Percentiles rank a stretch among this genome's conserved stretches.
Conservation (phyloP, 2,329 filamentous ascomycete species). For the Talaromyces rugulosus region DNA sequence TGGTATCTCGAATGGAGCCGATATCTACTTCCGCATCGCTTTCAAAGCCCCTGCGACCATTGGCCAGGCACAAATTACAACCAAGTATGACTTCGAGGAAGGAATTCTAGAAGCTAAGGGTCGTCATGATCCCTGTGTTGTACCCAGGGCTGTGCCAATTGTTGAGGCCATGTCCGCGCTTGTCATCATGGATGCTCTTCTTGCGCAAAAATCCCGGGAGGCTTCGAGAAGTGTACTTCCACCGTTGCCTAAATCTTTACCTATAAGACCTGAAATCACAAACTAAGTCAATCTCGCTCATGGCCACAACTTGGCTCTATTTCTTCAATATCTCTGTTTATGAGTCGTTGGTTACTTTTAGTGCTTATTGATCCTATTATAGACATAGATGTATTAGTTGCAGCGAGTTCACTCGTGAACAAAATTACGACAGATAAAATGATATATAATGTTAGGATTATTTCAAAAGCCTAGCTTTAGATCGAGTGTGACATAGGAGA, state of each 20-base stretch:
- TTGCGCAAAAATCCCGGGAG: constrained; percentile 70
- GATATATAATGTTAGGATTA: not conserved
- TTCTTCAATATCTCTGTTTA: not conserved
- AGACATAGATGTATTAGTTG: not conserved
- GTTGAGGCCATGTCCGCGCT: constrained; percentile 84
- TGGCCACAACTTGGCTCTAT: not conserved
- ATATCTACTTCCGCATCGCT: constrained; percentile 88
- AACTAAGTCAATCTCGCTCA: not conserved
- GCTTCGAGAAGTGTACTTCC: constrained; percentile 45
- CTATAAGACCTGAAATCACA: constrained; percentile 4
- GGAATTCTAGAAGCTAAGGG: constrained; percentile 88
- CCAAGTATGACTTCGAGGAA: constrained; percentile 69
- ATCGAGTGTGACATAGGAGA: not conserved
- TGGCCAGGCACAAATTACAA: constrained; percentile 78
- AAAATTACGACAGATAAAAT: not conserved
- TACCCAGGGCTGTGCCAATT: constrained; percentile 71
- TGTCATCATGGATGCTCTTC: constrained; percentile 78
- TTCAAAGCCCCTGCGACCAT: constrained; percentile 97
- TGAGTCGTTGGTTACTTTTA: not conserved
- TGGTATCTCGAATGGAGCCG: constrained; percentile 88
- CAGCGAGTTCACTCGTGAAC: not conserved
- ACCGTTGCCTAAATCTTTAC: constrained; percentile 32
- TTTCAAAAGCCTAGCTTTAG: not conserved
- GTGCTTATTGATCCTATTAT: not conserved
- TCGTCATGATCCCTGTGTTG: constrained; percentile 88